Base-by-base conservation (phyloP, 495 filamentous ascomycete genomes). In the Podospora pseudocomata region DNA sequence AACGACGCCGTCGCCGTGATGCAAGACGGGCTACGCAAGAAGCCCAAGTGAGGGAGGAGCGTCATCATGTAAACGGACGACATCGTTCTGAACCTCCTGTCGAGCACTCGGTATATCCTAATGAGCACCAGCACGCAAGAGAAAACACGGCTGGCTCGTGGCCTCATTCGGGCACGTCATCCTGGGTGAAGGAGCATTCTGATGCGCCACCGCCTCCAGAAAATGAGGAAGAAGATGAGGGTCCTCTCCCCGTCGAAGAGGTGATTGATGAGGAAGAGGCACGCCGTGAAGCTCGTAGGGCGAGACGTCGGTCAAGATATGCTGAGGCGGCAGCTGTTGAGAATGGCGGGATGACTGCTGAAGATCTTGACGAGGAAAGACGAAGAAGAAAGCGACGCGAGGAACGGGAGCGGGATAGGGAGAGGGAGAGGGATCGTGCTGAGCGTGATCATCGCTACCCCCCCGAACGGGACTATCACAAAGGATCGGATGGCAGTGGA, bases 151-250 rank as follows among this genome's bases (percentile, higher is more conserved):
- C 79, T 77, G 67, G 79, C 77, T 66, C 78, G 64, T 86, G 84
- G 85, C 84, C 84, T 5, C 84, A 85, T 67, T 84, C 82, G 49
- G 84, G 84, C 16, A 87, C 85, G 11, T 81, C 82, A 55, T 86
- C 84, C 4, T 87, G 85, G 85, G 85, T 86, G 13, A 85, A 86
- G 73, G 85, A 87, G n/a, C 84, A 86, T 70, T 84, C 83, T 1
- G 85, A 87, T 65, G 83, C 84, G 5, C 84, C 84, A 2, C 84
- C 84, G 4, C 84, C 85, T 23, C 83, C 83, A 1, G 79, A 78
- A 5, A 73, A 75, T 54, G 72, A 73, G 3, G 67, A 72, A 13
- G 78, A 75, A 6, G 76, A 58, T 9, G 61, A 56, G 9, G 62
- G 26, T 20, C 60, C 64, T 18, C 68, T 72, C 0, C 70, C 72